Evolutionary conservation across 768 basidiomycete species (phyloP).

Genomic region (Cubamyces lactineus): DNA sequence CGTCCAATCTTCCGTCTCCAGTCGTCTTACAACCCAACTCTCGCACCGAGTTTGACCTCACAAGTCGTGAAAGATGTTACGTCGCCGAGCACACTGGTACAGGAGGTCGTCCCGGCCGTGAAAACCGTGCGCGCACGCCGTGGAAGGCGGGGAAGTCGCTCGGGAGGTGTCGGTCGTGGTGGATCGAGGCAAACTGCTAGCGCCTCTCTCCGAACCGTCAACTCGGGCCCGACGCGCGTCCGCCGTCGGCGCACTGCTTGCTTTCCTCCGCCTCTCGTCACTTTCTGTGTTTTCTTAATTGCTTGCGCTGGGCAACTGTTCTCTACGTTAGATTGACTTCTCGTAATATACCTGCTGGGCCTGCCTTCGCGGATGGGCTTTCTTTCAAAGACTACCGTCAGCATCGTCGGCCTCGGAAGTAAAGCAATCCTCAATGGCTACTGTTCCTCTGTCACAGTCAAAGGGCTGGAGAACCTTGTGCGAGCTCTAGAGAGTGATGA

Average conservation of each 20-base stretch:
- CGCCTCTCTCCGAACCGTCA: background rate
- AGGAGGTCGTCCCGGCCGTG: conserved; percentile 5
- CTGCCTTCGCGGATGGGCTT: conserved; percentile 28
- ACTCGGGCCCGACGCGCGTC: background rate
- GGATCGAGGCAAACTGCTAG: conserved; percentile 3
- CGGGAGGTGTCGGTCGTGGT: background rate
- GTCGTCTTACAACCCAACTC: background rate
- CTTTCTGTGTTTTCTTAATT: background rate
- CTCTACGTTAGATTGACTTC: too few species aligned
- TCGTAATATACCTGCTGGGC: too few species aligned
- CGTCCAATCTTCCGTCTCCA: background rate
- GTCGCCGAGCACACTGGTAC: background rate
- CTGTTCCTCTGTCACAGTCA: conserved; percentile 66
- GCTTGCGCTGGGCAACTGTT: too few species aligned
- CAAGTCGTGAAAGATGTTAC: too few species aligned
- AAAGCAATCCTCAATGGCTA: conserved; percentile 77
- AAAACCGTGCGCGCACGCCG: conserved; percentile 2
- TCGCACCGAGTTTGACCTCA: too few species aligned
- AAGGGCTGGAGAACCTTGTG: conserved; percentile 66
- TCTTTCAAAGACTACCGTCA: conserved; percentile 63
- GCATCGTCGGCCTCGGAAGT: conserved; percentile 72
- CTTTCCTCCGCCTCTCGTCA: background rate
- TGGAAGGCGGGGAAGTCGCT: background rate
- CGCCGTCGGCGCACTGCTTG: background rate
- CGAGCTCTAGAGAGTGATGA: conserved; percentile 57